Evolutionary conservation across 345 rosid genomes (phyloP), one percentile per base, ranked within the genome.

Genomic region (Ailanthus altissimus): DNA sequence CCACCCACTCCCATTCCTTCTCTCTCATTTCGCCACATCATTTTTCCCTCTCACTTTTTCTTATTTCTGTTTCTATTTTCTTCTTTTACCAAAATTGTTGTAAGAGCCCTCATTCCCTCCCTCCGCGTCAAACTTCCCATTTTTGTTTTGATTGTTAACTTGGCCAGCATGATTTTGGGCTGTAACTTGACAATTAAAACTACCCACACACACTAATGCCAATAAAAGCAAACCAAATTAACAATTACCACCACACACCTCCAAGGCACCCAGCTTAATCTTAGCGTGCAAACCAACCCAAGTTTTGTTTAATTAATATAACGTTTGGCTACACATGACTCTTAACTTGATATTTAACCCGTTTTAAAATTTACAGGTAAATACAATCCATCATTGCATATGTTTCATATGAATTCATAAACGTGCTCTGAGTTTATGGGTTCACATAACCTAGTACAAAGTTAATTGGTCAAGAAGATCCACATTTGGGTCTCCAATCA

Each of bases 11-110:
- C 70, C 53, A 45, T 20, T 66, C 26, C 70, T 26, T 66, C 20
- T 66, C 36, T 66, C 36, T 5, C 45, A n/a, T 66, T 66, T 66
- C 32, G 70, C 70, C 70, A 66, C 70, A 66, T 66, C 53, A 23
- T 45, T 66, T 40, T 10, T 46, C 49, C 6, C 5, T 63, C 15
- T 36, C 4, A 4, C 4, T 28, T 36, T 61, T 23, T 26, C 13
- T 3, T 32, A 5, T 0, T 61, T 4, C 16, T 58, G 12, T 21
- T 61, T 61, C n/a, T 60, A 13, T 60, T 20, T 23, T 6, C 18
- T 60, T 59, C 26, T 13, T 28, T 61, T 11, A 23, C 36, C 38
- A 32, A 32, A 32, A 1, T 32, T n/a, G n/a, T n/a, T n/a, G n/a
- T n/a, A n/a, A n/a, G n/a, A n/a, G n/a, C n/a, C n/a, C n/a, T n/a